Percentiles rank a stretch among this genome's conserved stretches.
Conservation (phyloP, 257 asterid genomes). For the Solanum corneliomulleri region DNA sequence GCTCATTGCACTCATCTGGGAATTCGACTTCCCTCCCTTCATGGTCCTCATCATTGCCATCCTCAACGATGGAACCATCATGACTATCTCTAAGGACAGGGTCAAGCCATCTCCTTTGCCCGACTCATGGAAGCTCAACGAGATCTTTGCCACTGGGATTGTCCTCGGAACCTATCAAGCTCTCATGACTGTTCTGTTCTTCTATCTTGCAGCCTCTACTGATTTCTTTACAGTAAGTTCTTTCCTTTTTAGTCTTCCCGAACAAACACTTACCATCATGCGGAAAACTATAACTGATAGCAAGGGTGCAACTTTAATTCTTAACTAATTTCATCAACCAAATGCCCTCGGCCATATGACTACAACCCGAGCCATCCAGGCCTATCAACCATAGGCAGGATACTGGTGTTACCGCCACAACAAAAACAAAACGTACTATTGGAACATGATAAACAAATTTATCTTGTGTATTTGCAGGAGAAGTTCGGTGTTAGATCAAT, state of each 20-base stretch:
- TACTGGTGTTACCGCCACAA: neutral
- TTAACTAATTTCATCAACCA: neutral
- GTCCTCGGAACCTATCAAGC: slow-evolving; percentile 27
- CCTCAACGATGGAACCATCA: slow-evolving; percentile 36
- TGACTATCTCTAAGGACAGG: slow-evolving; percentile 31
- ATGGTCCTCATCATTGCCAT: slow-evolving; percentile 39
- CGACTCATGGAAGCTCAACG: slow-evolving; percentile 27
- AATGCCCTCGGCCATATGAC: neutral
- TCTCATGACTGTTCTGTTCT: slow-evolving; percentile 23
- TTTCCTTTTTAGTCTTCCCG: neutral
- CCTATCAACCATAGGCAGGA: neutral
- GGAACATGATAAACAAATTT: neutral
- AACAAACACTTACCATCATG: neutral
- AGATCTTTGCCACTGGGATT: slow-evolving; percentile 27
- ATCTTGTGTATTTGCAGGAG: slow-evolving; percentile 11
- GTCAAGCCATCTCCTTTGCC: slow-evolving; percentile 33
- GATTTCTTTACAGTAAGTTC: slow-evolving; percentile 20
- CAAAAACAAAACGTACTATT: neutral
- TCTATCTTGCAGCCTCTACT: slow-evolving; percentile 17
- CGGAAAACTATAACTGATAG: neutral
- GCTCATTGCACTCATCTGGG: slow-evolving; percentile 29
- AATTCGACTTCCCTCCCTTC: slow-evolving; percentile 36
- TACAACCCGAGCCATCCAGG: neutral
- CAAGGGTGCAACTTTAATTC: neutral
- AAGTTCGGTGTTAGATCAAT: slow-evolving; percentile 29